Evolutionary conservation across 202 grass and related monocot genomes (phyloP), one percentile per base, ranked within the genome.

Genomic region (Saccharum hybrid): DNA sequence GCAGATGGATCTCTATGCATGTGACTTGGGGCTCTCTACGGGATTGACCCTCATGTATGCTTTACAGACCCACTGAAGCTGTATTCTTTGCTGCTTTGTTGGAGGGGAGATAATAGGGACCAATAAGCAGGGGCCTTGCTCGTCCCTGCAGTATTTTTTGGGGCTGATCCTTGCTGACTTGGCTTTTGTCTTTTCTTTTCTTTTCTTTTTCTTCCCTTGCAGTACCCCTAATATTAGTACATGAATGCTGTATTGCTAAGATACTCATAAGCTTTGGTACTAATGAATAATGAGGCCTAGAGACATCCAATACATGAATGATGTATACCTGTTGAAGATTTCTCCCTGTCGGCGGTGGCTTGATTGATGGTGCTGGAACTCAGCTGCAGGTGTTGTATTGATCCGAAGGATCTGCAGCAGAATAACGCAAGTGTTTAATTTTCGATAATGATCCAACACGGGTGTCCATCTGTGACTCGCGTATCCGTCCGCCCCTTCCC

Each of bases 1-100:
- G 69, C 84, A 87, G 84, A 46, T 88, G 73, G 80, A 78, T 36
- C 51, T 26, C 56, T 75, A 26, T 56, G 2, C 83, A 79, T 74
- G 76, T 69, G 78, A 82, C 30, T 42, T 3, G 56, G 54, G 66
- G 16, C 19, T 52, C 52, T 74, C 78, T 23, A 31, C 49, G 49
- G 40, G 31, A 79, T 16, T 75, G 68, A 12, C 21, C 6, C 45
- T 51, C 30, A 13, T 62, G 77, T 76, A 31, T 68, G 72, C 78
- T 78, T 66, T 73, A 46, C 16, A 57, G 69, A 71, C 52, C 16
- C 63, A 57, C 36, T 43, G 6, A 28, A 37, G 59, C 16, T 31
- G 72, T 74, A 70, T 66, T 41, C 46, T 68, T 85, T 86, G 37
- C 45, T 31, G 23, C 28, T 66, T 10, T 1, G 71, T 36, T 7